Conservation (phyloP, 352 stramenopile genomes). For the Pythium rishiriense region DNA sequence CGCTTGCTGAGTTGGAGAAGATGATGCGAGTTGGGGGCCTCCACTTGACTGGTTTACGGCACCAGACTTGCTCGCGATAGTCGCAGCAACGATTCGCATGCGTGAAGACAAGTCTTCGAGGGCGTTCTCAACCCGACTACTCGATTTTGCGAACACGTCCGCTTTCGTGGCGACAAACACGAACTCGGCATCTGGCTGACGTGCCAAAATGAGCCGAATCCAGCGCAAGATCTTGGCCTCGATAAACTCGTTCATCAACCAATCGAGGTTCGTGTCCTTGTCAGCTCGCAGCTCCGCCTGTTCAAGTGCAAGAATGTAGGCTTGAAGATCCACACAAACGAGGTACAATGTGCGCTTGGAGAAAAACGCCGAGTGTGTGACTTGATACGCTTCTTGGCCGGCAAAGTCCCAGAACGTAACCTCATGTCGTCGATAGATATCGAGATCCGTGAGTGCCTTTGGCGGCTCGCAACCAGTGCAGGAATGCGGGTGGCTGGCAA, state of each 20-base stretch:
- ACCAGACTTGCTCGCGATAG: too few species aligned
- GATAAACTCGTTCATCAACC: slow-evolving; percentile 8
- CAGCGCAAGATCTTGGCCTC: background rate
- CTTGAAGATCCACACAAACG: slow-evolving; percentile 1
- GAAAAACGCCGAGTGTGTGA: background rate
- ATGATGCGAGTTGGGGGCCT: too few species aligned
- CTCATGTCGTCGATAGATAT: too few species aligned
- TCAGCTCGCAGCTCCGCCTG: background rate
- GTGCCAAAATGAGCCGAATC: background rate
- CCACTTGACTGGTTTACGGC: too few species aligned
- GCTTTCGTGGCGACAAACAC: slow-evolving; percentile 8
- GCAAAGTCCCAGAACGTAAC: slow-evolving; percentile 1
- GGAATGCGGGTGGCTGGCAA: too few species aligned
- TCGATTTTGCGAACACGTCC: background rate
- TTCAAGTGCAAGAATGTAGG: background rate
- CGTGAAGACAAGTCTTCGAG: background rate
- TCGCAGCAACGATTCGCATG: too few species aligned
- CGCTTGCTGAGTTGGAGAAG: too few species aligned
- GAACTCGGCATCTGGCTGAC: slow-evolving; percentile 11
- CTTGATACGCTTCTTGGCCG: background rate
- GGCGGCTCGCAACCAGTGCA: too few species aligned
- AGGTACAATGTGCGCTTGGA: background rate
- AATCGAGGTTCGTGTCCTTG: background rate
- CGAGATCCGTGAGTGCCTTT: too few species aligned
- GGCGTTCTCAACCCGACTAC: background rate